Evolutionary conservation across 2,329 filamentous ascomycete genomes (phyloP).

Genomic region (Chaetomium sp.): DNA sequence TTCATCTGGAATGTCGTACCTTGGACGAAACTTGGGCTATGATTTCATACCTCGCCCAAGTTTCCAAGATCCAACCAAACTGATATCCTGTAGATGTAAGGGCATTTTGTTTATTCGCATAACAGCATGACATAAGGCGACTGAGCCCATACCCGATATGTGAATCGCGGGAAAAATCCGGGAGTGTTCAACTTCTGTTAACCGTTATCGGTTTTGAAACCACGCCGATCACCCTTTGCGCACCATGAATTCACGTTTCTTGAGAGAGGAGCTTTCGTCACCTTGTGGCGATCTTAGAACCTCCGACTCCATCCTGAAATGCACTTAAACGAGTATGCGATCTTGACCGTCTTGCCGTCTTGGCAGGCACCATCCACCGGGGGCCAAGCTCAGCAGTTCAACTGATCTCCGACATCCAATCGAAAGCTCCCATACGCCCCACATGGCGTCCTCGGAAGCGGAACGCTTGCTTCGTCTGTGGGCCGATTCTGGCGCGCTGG

Average conservation of each 20-base stretch:
- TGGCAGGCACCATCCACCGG: constrained; percentile 16
- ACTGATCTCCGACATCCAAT: constrained; percentile 14
- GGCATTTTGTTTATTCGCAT: too few species aligned
- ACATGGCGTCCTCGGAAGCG: constrained; percentile 22
- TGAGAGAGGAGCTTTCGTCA: too few species aligned
- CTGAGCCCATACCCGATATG: too few species aligned
- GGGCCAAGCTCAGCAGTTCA: constrained; percentile 7
- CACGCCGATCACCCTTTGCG: too few species aligned
- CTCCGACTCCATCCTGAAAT: constrained; percentile 1
- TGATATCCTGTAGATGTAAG: not conserved
- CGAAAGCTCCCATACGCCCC: not conserved
- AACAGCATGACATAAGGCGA: too few species aligned
- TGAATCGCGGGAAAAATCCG: too few species aligned
- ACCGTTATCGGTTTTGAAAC: too few species aligned
- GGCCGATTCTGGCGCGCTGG: constrained; percentile 23
- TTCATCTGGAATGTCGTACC: not conserved
- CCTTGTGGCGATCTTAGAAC: not conserved
- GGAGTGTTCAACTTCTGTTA: too few species aligned
- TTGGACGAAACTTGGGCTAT: constrained; percentile 7
- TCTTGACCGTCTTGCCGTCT: constrained; percentile 4
- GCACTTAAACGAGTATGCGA: not conserved
- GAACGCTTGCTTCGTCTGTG: constrained; percentile 19
- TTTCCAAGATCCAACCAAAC: not conserved
- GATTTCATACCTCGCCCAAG: constrained; percentile 16
- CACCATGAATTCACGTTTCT: too few species aligned